Percentiles rank a stretch among this genome's conserved stretches.
Evolutionary conservation across 2,329 filamentous ascomycete genomes (phyloP).

Genomic region (Fusarium caatingaense): DNA sequence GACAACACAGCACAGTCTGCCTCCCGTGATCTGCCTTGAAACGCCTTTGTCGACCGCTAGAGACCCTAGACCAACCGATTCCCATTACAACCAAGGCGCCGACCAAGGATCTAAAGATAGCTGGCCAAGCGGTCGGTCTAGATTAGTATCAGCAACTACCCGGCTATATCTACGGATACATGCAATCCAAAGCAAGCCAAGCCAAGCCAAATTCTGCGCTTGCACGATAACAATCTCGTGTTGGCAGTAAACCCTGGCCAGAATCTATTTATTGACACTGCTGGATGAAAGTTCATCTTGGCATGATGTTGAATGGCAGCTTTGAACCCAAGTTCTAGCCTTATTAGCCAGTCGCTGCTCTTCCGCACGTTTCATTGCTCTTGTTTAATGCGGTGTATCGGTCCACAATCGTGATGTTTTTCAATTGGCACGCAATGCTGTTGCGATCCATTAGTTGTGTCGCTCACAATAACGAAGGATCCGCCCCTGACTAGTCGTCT

Average conservation of each 20-base stretch:
- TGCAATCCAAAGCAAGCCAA: conserved; percentile 4
- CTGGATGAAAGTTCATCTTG: conserved; percentile 32
- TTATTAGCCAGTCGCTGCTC: conserved; percentile 22
- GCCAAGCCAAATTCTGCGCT: conserved; percentile 5
- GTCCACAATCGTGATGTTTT: conserved; percentile 13
- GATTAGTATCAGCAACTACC: conserved; percentile 24
- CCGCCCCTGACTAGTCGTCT: conserved; percentile 19
- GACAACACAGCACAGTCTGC: conserved; percentile 7
- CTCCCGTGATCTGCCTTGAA: conserved; percentile 29
- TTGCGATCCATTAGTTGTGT: conserved; percentile 8
- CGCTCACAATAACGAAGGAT: conserved; percentile 32
- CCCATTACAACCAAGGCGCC: conserved; percentile 11
- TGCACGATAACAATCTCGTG: conserved; percentile 11
- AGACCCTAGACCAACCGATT: conserved; percentile 7
- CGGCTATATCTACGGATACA: background rate
- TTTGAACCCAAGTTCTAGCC: conserved; percentile 2
- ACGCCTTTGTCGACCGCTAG: conserved; percentile 12
- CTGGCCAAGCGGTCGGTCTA: conserved; percentile 17
- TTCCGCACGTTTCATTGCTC: conserved; percentile 2
- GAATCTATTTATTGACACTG: conserved; percentile 28
- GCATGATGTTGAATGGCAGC: conserved; percentile 10
- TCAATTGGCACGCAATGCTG: conserved; percentile 11
- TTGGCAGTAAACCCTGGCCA: background rate
- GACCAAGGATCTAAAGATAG: conserved; percentile 22
- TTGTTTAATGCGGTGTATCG: conserved; percentile 19